Evolutionary conservation across 441 rosid genomes (phyloP).

Genomic region (Populus hybrid): DNA sequence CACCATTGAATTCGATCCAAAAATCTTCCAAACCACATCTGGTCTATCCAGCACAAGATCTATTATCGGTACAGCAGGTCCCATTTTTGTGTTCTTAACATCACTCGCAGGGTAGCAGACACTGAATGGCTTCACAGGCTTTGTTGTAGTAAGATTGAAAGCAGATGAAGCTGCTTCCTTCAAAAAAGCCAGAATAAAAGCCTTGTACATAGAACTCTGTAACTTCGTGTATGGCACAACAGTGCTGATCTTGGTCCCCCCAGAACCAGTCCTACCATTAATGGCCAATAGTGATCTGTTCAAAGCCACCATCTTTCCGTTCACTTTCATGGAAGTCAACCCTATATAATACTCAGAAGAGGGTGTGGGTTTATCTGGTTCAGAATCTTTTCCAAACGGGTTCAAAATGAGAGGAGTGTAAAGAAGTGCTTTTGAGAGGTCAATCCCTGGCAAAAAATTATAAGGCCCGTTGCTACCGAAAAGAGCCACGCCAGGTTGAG

Average conservation of each 20-base stretch:
- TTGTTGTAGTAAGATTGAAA: no score
- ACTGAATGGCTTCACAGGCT: no score
- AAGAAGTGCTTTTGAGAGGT: background rate
- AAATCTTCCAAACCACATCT: no score
- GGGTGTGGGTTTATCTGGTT: background rate
- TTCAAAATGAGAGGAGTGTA: background rate
- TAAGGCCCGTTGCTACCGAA: background rate
- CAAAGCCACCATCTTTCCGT: background rate
- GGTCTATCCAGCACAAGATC: no score
- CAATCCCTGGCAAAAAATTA: slow-evolving; percentile 1
- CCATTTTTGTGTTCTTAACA: no score
- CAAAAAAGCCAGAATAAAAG: no score
- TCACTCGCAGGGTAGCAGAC: no score
- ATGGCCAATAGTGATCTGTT: slow-evolving; percentile 15
- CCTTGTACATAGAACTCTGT: background rate
- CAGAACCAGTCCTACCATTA: slow-evolving; percentile 6
- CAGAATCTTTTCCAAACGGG: background rate
- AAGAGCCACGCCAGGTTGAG: background rate
- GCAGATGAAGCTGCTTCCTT: no score
- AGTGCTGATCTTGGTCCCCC: slow-evolving; percentile 29
- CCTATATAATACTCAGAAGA: slow-evolving; percentile 31
- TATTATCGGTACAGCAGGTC: no score
- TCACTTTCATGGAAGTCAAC: slow-evolving; percentile 12
- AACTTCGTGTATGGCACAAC: slow-evolving; percentile 14
- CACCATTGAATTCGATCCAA: background rate